Evolutionary conservation across 768 basidiomycete species (phyloP).

Genomic region (Chalciporus pseudorubinellus): DNA sequence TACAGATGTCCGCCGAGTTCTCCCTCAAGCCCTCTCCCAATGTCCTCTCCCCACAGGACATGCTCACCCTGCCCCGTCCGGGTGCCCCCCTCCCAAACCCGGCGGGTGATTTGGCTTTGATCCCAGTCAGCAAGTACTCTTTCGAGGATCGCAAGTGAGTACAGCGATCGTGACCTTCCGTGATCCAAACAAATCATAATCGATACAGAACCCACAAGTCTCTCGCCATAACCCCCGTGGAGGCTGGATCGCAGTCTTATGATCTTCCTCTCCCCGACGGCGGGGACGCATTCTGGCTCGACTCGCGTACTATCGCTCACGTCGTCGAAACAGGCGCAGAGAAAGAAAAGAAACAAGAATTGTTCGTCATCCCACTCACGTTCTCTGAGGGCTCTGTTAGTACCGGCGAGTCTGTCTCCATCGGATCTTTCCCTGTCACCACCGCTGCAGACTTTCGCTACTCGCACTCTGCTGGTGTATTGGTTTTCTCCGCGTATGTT

Average conservation of each 20-base stretch:
- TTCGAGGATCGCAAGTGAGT: slow-evolving; percentile 72
- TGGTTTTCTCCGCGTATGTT: slow-evolving; percentile 87
- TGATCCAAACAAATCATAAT: background rate
- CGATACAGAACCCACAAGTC: slow-evolving; percentile 65
- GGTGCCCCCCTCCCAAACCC: slow-evolving; percentile 64
- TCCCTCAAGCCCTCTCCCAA: slow-evolving; percentile 55
- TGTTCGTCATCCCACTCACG: slow-evolving; percentile 60
- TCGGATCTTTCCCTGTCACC: slow-evolving; percentile 68
- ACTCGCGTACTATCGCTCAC: slow-evolving; percentile 65
- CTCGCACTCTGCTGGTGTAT: slow-evolving; percentile 47
- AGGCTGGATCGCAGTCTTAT: slow-evolving; percentile 46
- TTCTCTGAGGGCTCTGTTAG: slow-evolving; percentile 38
- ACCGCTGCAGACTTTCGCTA: slow-evolving; percentile 72
- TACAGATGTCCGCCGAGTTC: slow-evolving; percentile 42
- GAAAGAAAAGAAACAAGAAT: slow-evolving; percentile 45
- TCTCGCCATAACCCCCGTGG: slow-evolving; percentile 59
- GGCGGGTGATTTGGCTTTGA: slow-evolving; percentile 64
- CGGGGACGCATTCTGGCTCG: slow-evolving; percentile 80
- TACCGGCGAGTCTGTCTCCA: slow-evolving; percentile 37
- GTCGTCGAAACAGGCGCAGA: slow-evolving; percentile 53
- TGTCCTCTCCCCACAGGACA: slow-evolving; percentile 67
- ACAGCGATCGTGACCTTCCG: background rate
- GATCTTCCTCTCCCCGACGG: slow-evolving; percentile 62
- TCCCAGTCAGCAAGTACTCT: slow-evolving; percentile 66
- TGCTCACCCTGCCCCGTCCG: slow-evolving; percentile 69